Evolutionary conservation across 495 filamentous ascomycete genomes (phyloP).

Genomic region (Penicillium paxilli): DNA sequence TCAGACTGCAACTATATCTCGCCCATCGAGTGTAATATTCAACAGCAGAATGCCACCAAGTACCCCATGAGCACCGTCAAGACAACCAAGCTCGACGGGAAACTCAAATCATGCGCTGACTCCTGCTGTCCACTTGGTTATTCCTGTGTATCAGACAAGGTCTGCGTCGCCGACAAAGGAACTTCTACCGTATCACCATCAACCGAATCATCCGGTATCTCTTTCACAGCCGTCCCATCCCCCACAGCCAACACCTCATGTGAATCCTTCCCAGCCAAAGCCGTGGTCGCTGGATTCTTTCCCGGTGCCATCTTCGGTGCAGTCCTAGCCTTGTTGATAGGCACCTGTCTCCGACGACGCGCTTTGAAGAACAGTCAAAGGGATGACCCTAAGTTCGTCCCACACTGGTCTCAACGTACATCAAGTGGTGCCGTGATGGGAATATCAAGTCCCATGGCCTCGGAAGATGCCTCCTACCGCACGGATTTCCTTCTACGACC

Average conservation of each 20-base stretch:
- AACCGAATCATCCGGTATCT: conserved; percentile 18
- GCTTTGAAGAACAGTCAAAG: conserved; percentile 10
- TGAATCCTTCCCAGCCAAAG: conserved; percentile 50
- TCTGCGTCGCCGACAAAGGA: conserved; percentile 42
- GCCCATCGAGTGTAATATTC: conserved; percentile 70
- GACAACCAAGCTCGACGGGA: conserved; percentile 60
- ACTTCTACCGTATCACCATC: conserved; percentile 32
- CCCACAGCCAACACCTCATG: conserved; percentile 23
- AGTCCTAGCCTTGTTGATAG: conserved; percentile 42
- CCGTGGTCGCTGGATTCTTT: conserved; percentile 63
- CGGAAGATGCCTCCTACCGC: conserved; percentile 48
- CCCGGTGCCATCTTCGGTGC: conserved; percentile 58
- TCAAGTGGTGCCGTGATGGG: conserved; percentile 43
- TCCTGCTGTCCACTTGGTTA: conserved; percentile 81
- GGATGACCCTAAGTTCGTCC: conserved; percentile 12
- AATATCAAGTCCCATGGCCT: conserved; percentile 58
- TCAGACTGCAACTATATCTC: conserved; percentile 62
- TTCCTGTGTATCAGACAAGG: conserved; percentile 53
- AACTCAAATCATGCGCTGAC: conserved; percentile 57
- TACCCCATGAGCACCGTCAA: conserved; percentile 66
- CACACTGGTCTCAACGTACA: conserved; percentile 36
- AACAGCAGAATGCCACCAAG: conserved; percentile 60
- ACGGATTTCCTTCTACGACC: conserved; percentile 58
- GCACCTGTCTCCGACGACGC: conserved; percentile 41
- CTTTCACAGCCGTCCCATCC: conserved; percentile 20